These are phyloP conservation scores for Coprinopsis cinerea DNA, from an alignment of 768 basidiomycete species.

Conservation along the genomic window DNA sequence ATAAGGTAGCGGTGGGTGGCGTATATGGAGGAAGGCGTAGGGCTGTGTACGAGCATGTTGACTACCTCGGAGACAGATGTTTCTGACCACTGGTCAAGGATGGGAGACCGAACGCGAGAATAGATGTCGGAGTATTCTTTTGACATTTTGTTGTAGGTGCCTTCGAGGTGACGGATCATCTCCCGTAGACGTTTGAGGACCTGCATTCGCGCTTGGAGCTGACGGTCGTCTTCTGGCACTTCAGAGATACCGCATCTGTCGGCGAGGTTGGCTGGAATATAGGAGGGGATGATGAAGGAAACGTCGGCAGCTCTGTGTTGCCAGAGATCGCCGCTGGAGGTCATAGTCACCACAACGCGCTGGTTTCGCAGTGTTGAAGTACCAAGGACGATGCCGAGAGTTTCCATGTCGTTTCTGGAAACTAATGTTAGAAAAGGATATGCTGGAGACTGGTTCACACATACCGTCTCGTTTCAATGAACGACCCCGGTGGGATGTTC, in stretches of 20 bases:
- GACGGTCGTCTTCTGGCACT: slow-evolving; percentile 22
- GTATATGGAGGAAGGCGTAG: slow-evolving; percentile 31
- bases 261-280: slow-evolving; percentile 41
- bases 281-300: slow-evolving; percentile 53
- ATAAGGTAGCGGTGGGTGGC: slow-evolving; percentile 67
- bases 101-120: slow-evolving; percentile 33
- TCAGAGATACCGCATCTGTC: slow-evolving; percentile 39
- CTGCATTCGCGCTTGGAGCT: slow-evolving; percentile 57
- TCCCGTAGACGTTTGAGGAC: slow-evolving; percentile 55
- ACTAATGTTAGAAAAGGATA: background rate
- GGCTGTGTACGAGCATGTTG: slow-evolving; percentile 30
- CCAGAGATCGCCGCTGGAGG: slow-evolving; percentile 52
- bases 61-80: slow-evolving; percentile 54
- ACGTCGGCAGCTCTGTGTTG: slow-evolving; percentile 45
- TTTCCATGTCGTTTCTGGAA: slow-evolving; percentile 22
- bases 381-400: slow-evolving; percentile 27
- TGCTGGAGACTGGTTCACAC: slow-evolving; percentile 9
- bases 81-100: slow-evolving; percentile 47
- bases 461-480: slow-evolving; percentile 43
- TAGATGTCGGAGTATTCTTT: slow-evolving; percentile 37
- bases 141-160: slow-evolving; percentile 22
- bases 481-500: slow-evolving; percentile 33
- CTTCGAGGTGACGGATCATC: slow-evolving; percentile 44
- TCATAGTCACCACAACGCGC: slow-evolving; percentile 17
- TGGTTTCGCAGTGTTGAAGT: slow-evolving; percentile 12